These are phyloP conservation scores for Sporothrix brasiliensis DNA, from an alignment of 2,329 filamentous ascomycete genomes.

Conservation along the genomic window DNA sequence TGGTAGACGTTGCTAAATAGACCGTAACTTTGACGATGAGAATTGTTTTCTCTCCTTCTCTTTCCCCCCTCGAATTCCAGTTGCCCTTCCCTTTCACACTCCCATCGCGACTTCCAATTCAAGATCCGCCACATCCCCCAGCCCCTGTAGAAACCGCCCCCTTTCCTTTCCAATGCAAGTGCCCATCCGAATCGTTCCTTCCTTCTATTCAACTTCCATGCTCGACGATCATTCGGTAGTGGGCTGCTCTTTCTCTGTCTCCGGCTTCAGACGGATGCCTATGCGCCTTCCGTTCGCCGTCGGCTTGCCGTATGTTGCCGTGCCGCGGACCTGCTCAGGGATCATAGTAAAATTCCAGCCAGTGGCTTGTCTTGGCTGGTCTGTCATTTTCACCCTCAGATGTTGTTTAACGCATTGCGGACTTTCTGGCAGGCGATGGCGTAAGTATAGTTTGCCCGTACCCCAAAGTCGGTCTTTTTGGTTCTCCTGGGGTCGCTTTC, in stretches of 20 bases:
- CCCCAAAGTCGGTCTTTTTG: slow-evolving; percentile 20
- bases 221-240: neutral
- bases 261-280: slow-evolving; percentile 11
- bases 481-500: slow-evolving; percentile 26
- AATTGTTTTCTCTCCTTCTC: neutral
- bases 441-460: slow-evolving; percentile 25
- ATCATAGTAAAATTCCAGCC: slow-evolving; percentile 3
- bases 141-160: too few species aligned
- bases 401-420: neutral
- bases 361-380: neutral
- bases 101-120: slow-evolving; percentile 7
- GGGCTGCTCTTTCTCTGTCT: neutral
- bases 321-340: slow-evolving; percentile 23
- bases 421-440: neutral
- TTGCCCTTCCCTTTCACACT: neutral
- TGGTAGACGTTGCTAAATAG: too few species aligned
- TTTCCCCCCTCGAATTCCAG: neutral
- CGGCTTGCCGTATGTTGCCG: slow-evolving; percentile 20
- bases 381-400: neutral
- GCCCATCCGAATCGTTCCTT: neutral
- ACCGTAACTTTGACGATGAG: neutral
- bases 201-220: slow-evolving; percentile 12
- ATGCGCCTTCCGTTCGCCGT: slow-evolving; percentile 4
- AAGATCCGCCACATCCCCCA: neutral
- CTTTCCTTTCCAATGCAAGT: slow-evolving; percentile 6